Percentiles rank a stretch among this genome's conserved stretches.
phyloP scores from a whole-genome alignment of 139 green algal genomes.

The Edaphochlamys debaryana region DNA sequence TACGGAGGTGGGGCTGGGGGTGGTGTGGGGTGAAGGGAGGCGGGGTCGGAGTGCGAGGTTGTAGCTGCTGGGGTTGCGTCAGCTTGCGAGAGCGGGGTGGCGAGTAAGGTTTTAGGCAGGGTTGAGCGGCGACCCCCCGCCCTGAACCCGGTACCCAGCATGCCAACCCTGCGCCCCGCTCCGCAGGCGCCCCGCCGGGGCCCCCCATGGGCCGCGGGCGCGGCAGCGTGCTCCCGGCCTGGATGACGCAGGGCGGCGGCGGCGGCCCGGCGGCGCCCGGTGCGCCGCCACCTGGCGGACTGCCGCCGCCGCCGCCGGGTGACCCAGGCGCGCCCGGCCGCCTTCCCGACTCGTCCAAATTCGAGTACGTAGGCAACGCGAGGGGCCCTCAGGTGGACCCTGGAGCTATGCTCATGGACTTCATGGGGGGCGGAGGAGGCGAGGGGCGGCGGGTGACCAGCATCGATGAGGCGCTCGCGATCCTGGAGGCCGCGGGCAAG shows the following conservation, averaged over 20 bases:
- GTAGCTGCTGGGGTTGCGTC: no score
- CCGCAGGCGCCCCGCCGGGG: neutral
- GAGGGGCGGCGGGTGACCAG: constrained; percentile 14
- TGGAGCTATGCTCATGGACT: constrained; percentile 13
- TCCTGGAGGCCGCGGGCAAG: constrained; percentile 39
- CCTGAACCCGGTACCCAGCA: no score
- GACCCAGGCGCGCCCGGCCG: neutral
- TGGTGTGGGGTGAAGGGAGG: no score
- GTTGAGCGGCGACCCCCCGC: no score
- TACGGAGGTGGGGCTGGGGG: no score
- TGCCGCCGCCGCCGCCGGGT: neutral
- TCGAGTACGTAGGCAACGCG: neutral
- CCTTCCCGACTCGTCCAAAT: neutral
- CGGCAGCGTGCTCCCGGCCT: constrained; percentile 48
- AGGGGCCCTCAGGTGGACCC: constrained; percentile 12
- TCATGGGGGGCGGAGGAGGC: neutral
- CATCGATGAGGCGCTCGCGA: constrained; percentile 49
- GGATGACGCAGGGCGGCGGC: constrained; percentile 42
- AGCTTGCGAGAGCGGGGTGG: no score
- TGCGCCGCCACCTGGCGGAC: neutral
- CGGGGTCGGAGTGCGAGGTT: no score
- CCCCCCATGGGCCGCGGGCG: constrained; percentile 44
- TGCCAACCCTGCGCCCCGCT: no score
- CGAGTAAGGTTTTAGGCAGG: no score
- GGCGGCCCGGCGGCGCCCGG: neutral